Conservation (phyloP, 2,329 filamentous ascomycete genomes). For the Camptophora hylomeconis region DNA sequence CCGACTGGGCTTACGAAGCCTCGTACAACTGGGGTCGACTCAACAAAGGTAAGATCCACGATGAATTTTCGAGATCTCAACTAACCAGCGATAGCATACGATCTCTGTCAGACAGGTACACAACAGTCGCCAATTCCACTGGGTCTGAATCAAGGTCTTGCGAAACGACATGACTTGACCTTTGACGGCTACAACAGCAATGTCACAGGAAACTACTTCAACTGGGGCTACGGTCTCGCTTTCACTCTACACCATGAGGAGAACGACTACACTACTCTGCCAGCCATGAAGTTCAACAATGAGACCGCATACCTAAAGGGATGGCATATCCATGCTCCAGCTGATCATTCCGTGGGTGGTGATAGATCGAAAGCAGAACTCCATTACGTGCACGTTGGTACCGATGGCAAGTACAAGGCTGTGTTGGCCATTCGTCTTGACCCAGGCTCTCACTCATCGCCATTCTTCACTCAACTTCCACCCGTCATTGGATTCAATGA, state of each 20-base stretch:
- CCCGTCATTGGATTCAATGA: too few relatives aligned
- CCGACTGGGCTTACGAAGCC: constrained; percentile 7
- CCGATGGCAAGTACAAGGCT: constrained; percentile 28
- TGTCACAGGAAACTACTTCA: constrained; percentile 30
- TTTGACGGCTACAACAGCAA: constrained; percentile 29
- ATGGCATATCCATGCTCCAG: constrained; percentile 40
- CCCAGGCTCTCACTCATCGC: constrained; percentile 21
- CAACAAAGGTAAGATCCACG: too few relatives aligned
- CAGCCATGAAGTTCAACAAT: constrained; percentile 33
- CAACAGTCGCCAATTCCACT: constrained; percentile 39
- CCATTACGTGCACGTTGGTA: constrained; percentile 34
- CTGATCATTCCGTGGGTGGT: constrained; percentile 35
- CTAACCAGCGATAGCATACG: constrained; percentile 23
- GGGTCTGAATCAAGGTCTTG: constrained; percentile 26
- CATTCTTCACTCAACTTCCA: constrained; percentile 24
- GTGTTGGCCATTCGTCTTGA: constrained; percentile 37
- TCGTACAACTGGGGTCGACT: constrained; percentile 8
- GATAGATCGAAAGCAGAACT: constrained; percentile 30
- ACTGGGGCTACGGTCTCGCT: constrained; percentile 38
- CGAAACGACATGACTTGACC: constrained; percentile 25
- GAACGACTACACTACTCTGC: constrained; percentile 25
- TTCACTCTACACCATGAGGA: constrained; percentile 28
- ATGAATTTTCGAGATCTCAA: too few relatives aligned
- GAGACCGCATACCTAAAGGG: constrained; percentile 35
- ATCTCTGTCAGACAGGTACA: constrained; percentile 36